Conservation (phyloP, 2,329 filamentous ascomycete species). For the Talaromyces sp. region DNA sequence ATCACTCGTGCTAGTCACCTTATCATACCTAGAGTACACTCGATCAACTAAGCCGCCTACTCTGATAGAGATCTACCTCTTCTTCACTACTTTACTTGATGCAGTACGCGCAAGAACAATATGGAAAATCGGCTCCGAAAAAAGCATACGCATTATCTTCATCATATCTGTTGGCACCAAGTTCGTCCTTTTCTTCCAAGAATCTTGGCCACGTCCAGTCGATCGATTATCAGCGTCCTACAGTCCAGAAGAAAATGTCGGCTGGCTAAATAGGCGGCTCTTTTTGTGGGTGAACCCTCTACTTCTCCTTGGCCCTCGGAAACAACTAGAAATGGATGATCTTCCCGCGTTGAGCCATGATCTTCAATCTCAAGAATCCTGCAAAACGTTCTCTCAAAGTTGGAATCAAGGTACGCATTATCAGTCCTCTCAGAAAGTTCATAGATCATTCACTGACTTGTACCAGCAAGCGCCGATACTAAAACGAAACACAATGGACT, state of each 20-base stretch:
- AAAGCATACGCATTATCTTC: too few relatives aligned
- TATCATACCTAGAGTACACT: constrained; percentile 7
- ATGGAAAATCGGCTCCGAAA: too few relatives aligned
- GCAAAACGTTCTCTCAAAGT: background rate
- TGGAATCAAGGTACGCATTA: background rate
- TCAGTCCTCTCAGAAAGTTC: background rate
- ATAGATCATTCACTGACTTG: background rate
- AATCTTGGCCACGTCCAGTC: too few relatives aligned
- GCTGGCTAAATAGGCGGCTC: background rate
- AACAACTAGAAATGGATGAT: background rate
- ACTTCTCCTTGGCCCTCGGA: background rate
- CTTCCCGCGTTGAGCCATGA: background rate
- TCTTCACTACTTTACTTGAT: too few relatives aligned
- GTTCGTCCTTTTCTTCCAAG: too few relatives aligned
- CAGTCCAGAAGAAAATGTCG: background rate
- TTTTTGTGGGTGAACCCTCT: constrained; percentile 1
- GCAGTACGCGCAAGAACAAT: too few relatives aligned
- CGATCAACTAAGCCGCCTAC: too few relatives aligned
- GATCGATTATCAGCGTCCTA: background rate
- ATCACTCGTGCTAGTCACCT: constrained; percentile 28
- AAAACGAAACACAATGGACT: background rate
- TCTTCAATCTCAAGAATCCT: background rate
- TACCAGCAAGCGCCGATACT: background rate
- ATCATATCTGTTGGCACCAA: too few relatives aligned
- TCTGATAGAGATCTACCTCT: too few relatives aligned